phyloP scores from a whole-genome alignment of 768 basidiomycete species.

The Amanita jacksonii region DNA sequence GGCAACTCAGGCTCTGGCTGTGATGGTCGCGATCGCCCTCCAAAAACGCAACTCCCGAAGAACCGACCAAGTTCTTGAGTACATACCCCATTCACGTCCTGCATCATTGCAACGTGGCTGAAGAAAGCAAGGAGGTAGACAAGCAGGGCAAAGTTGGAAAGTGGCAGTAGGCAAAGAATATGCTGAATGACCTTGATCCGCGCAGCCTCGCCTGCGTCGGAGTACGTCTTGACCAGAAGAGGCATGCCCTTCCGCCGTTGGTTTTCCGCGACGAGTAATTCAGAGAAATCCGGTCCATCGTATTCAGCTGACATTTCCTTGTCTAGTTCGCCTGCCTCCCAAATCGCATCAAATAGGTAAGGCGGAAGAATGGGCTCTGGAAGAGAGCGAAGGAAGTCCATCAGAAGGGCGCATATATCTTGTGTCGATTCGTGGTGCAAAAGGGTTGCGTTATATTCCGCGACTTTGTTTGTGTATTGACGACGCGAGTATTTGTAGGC shows the following conservation, averaged over 20 bases:
- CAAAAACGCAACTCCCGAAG: slow-evolving; percentile 27
- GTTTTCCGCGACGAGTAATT: slow-evolving; percentile 1
- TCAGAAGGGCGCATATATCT: slow-evolving; percentile 32
- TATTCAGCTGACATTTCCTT: too few relatives aligned
- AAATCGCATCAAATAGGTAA: slow-evolving; percentile 25
- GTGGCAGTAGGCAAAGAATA: slow-evolving; percentile 33
- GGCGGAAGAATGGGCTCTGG: slow-evolving; percentile 30
- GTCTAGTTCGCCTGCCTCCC: slow-evolving; percentile 25
- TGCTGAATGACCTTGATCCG: slow-evolving; percentile 24
- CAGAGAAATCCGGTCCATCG: too few relatives aligned
- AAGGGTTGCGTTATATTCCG: slow-evolving; percentile 20
- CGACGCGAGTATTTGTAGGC: slow-evolving; percentile 6
- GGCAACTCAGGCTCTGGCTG: too few relatives aligned
- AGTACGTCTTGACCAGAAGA: slow-evolving; percentile 2
- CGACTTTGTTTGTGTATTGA: background rate
- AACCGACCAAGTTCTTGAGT: slow-evolving; percentile 23
- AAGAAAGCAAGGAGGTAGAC: slow-evolving; percentile 39
- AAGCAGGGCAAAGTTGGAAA: slow-evolving; percentile 30
- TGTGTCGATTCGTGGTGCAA: slow-evolving; percentile 27
- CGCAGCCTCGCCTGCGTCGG: slow-evolving; percentile 12
- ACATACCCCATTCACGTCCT: slow-evolving; percentile 24
- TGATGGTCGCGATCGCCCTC: slow-evolving; percentile 6
- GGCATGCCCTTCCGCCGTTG: background rate
- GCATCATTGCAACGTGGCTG: slow-evolving; percentile 27
- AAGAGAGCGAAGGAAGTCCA: slow-evolving; percentile 29